phyloP scores from a whole-genome alignment of 805 yeast genomes.

The Blastobotrys attinorum region DNA sequence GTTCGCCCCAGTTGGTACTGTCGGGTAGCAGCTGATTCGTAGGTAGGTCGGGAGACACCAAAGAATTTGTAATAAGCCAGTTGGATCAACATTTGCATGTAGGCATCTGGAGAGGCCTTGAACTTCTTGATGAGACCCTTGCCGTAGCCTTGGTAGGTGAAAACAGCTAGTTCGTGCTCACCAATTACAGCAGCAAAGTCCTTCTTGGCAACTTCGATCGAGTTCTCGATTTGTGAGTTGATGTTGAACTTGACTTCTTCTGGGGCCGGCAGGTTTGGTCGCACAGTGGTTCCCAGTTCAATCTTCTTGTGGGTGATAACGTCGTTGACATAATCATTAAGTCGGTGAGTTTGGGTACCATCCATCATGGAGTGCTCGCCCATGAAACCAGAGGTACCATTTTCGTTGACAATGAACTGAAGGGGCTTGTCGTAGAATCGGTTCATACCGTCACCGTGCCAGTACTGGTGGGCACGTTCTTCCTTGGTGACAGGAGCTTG shows the following conservation, averaged over 20 bases:
- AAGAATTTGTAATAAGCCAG: constrained; percentile 79
- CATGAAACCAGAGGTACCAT: constrained; percentile 84
- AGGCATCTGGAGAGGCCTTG: constrained; percentile 90
- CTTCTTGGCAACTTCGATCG: constrained; percentile 47
- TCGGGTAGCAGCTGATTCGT: constrained; percentile 94
- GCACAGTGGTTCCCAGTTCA: constrained; percentile 23
- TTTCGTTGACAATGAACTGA: constrained; percentile 71
- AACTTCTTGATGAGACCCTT: constrained; percentile 76
- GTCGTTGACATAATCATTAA: constrained; percentile 67
- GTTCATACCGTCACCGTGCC: constrained; percentile 96
- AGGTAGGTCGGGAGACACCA: constrained; percentile 79
- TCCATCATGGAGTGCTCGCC: constrained; percentile 99
- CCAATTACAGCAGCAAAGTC: constrained; percentile 52
- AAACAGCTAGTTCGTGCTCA: constrained; percentile 66
- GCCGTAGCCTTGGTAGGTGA: constrained; percentile 80
- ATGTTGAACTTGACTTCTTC: constrained; percentile 44
- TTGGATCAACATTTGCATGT: constrained; percentile 83
- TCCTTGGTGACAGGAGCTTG: constrained; percentile 63
- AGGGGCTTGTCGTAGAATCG: constrained; percentile 88
- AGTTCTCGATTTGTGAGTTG: constrained; percentile 40
- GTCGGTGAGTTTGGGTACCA: constrained; percentile 87
- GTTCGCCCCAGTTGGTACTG: constrained; percentile 85
- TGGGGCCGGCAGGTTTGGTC: constrained; percentile 21
- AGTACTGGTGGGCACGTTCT: constrained; percentile 73
- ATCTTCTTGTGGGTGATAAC: constrained; percentile 45